Evolutionary conservation across 2,329 filamentous ascomycete genomes (phyloP).

Genomic region (Hypocreales sp.): DNA sequence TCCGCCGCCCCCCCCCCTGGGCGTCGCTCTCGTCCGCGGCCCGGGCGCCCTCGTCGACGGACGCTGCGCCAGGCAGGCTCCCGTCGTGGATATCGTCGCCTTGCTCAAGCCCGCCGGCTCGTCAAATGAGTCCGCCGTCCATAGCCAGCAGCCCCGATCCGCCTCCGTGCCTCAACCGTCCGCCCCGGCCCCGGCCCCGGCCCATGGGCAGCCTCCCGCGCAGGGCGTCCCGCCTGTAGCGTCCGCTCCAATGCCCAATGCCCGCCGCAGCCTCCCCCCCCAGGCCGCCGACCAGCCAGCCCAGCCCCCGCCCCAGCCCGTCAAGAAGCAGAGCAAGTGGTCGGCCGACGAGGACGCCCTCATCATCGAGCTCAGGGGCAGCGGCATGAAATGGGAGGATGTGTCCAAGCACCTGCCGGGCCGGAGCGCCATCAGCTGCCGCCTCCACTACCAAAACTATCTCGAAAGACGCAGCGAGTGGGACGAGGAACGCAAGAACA

Average conservation of each 20-base stretch:
- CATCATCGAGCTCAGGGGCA: constrained; percentile 80
- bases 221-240: constrained; percentile 14
- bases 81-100: constrained; percentile 86
- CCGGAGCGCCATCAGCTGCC: constrained; percentile 84
- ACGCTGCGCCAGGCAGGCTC: constrained; percentile 14
- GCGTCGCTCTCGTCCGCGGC: constrained; percentile 13
- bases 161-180: constrained; percentile 9
- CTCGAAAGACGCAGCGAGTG: constrained; percentile 84
- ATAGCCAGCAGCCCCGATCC: constrained; percentile 17
- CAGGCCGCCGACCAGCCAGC: constrained; percentile 48
- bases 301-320: too few species aligned
- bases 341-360: constrained; percentile 83
- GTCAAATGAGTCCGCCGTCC: constrained; percentile 50
- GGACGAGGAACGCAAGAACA: constrained; percentile 97
- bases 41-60: constrained; percentile 13
- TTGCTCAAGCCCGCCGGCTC: constrained; percentile 66
- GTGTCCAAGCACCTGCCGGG: constrained; percentile 85
- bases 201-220: constrained; percentile 9
- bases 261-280: constrained; percentile 20
- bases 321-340: constrained; percentile 96
- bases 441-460: constrained; percentile 94
- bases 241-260: constrained; percentile 15
- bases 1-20: constrained; percentile 12
- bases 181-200: constrained; percentile 3
- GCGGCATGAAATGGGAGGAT: constrained; percentile 97